A percentile compares a stretch with the other conserved stretches of the same genome.
phyloP scores from a whole-genome alignment of 495 filamentous ascomycete genomes.

The Pyronema omphalodes region DNA sequence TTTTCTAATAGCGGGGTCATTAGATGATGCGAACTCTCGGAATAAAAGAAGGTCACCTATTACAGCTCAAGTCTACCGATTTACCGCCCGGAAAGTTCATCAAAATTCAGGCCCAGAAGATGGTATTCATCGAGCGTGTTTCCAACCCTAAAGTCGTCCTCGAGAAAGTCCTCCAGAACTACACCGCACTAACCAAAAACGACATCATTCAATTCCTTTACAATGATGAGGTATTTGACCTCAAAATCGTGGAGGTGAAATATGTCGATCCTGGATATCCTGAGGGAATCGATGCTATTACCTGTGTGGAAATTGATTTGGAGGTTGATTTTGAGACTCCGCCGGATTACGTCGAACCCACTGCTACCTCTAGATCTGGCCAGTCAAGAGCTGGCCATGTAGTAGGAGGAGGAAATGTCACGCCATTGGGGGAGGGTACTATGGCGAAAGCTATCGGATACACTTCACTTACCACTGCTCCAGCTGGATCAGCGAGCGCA shows the following conservation, averaged over 20 bases:
- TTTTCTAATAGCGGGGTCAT: neutral
- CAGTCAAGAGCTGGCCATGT: conserved; percentile 43
- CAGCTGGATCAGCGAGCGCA: conserved; percentile 51
- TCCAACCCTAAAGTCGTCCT: conserved; percentile 95
- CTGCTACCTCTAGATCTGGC: conserved; percentile 43
- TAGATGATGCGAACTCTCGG: conserved; percentile 86
- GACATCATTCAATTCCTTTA: conserved; percentile 91
- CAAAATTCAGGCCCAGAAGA: conserved; percentile 85
- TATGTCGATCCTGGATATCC: conserved; percentile 27
- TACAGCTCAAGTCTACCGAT: conserved; percentile 86
- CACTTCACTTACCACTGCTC: conserved; percentile 69
- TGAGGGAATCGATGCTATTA: conserved; percentile 55
- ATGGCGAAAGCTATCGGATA: conserved; percentile 98
- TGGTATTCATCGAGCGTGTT: conserved; percentile 72
- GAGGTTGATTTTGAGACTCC: conserved; percentile 90
- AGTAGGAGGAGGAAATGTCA: conserved; percentile 26
- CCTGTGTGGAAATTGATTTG: conserved; percentile 85
- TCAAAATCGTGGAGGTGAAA: conserved; percentile 84
- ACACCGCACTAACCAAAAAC: conserved; percentile 74
- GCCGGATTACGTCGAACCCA: conserved; percentile 80
- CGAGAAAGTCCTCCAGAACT: conserved; percentile 88
- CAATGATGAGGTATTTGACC: conserved; percentile 80
- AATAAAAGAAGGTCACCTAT: conserved; percentile 77
- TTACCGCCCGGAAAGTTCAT: conserved; percentile 76
- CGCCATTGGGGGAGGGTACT: conserved; percentile 50